These are phyloP conservation scores for Lentinula detonsa DNA, from an alignment of 768 basidiomycete species.

Conservation along the genomic window DNA sequence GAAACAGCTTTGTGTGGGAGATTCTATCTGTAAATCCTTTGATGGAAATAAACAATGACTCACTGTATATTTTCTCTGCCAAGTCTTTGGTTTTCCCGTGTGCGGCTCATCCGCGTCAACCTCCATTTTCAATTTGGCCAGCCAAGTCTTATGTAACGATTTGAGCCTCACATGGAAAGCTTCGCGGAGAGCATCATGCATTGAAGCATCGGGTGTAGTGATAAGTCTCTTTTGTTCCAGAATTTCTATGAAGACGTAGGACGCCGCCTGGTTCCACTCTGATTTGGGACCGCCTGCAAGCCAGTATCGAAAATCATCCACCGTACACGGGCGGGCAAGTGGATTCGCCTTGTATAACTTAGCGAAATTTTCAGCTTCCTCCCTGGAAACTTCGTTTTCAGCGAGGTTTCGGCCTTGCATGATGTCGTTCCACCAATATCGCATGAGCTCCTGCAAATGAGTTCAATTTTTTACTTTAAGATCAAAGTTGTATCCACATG, in stretches of 20 bases:
- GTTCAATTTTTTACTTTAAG: neutral
- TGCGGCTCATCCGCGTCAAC: neutral
- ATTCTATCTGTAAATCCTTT: neutral
- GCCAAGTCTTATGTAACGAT: neutral
- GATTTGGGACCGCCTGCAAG: neutral
- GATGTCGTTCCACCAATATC: neutral
- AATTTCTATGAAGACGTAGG: neutral
- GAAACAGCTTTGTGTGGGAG: neutral
- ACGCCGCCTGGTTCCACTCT: neutral
- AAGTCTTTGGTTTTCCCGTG: neutral
- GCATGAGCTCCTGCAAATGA: neutral
- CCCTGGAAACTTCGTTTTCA: neutral
- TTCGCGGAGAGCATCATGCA: neutral
- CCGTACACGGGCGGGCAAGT: neutral
- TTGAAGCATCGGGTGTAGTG: neutral
- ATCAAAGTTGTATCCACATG: neutral
- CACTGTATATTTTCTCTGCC: neutral
- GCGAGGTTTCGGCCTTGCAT: neutral
- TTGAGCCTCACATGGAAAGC: neutral
- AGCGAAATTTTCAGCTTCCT: neutral
- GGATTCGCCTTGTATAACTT: neutral
- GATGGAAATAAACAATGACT: neutral
- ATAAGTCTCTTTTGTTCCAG: neutral
- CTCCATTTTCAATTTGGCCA: neutral
- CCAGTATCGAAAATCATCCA: neutral